Conservation (phyloP, 768 basidiomycete genomes). For the Mycena venus region DNA sequence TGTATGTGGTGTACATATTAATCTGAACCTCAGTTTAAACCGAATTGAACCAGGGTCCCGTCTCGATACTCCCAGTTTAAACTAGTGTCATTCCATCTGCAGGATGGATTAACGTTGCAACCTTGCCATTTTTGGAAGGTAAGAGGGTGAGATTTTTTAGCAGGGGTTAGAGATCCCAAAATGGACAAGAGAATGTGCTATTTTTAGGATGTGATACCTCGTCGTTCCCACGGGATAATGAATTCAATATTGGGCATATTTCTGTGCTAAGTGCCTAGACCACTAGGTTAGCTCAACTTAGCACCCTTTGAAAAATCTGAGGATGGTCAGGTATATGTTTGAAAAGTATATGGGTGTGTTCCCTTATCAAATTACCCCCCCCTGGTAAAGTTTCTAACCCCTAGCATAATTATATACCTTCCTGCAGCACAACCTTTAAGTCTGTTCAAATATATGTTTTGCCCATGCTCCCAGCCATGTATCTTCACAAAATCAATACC, state of each 20-base stretch:
- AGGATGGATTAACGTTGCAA: neutral
- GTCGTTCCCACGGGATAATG: neutral
- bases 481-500: neutral
- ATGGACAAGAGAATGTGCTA: neutral
- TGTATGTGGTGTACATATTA: too few species aligned
- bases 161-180: neutral
- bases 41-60: too few species aligned
- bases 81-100: neutral
- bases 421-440: neutral
- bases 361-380: neutral
- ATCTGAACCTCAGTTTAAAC: too few species aligned
- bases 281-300: neutral
- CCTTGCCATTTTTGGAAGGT: neutral
- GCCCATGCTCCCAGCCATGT: neutral
- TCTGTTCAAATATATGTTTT: neutral
- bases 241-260: neutral
- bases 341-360: neutral
- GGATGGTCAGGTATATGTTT: neutral
- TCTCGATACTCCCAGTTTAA: too few species aligned
- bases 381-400: neutral
- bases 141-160: neutral
- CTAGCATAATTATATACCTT: neutral
- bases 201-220: neutral
- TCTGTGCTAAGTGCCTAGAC: neutral
- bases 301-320: neutral